Evolutionary conservation across 257 asterid genomes (phyloP), one percentile per base, ranked within the genome.

Genomic region (Capsicum baccatum): DNA sequence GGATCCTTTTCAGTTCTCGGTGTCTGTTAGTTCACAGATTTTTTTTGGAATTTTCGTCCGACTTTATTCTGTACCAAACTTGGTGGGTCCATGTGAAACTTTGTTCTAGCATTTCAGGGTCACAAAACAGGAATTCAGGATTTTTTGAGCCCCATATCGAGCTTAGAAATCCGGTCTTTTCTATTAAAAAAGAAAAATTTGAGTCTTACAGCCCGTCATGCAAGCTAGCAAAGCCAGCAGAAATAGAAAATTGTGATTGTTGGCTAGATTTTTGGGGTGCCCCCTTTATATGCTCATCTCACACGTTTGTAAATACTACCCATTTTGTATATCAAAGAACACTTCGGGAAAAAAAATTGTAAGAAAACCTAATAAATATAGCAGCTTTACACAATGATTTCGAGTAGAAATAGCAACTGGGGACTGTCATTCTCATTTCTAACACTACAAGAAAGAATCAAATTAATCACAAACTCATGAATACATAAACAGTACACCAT

Each of bases 351-450:
- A 74, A 74, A 26, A 1, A 19, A 13, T 19, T 47, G 59, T 48
- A 73, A 50, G 6, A 48, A 73, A 47, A 71, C 33, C 39, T 71
- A 10, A 11, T 12, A 47, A 17, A 60, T 17, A 8, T 4, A 26
- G 33, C 33, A 60, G 8, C 67, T 60, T 48, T 19, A 48, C 2
- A 76, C 14, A 63, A 76, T 76, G 42, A 76, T 52, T 26, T 76
- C 63, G 13, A 52, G 26, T 26, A 74, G 17, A 48, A 74, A 19
- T 19, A 74, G 44, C 19, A 52, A 76, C 48, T 50, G 15, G 26
- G n/a, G 13, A 76, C 81, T 76, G 47, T 76, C 47, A 76, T 78
- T 26, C 60, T 74, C 60, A 52, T 1, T 50, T 50, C 44, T 21
- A 26, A 73, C 57, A 55, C 80, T 47, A 73, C 8, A 52, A 13